phyloP scores from a whole-genome alignment of 2,329 filamentous ascomycete species.

The Pyrenophora tritici-repentis region DNA sequence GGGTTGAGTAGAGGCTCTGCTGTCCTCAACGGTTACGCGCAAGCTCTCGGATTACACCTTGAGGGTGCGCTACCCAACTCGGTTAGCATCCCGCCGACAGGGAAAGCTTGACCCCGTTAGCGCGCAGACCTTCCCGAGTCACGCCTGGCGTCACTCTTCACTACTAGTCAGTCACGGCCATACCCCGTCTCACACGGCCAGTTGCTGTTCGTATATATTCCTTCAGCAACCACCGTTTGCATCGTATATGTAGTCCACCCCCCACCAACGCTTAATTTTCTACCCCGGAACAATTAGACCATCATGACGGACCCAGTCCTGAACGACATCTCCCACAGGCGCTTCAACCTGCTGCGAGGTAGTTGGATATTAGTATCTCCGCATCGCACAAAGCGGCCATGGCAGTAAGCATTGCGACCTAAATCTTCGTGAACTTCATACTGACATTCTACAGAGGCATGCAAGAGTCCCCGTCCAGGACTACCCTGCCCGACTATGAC shows the following conservation, averaged over 20 bases:
- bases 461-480: conserved; percentile 54
- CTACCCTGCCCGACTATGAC: conserved; percentile 75
- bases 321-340: conserved; percentile 90
- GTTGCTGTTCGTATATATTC: conserved; percentile 21
- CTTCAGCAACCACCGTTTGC: conserved; percentile 3
- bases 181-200: too few relatives aligned
- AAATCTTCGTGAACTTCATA: not conserved
- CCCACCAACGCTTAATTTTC: conserved; percentile 7
- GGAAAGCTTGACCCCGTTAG: conserved; percentile 27
- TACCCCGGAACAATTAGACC: conserved; percentile 11
- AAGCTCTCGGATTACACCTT: conserved; percentile 14
- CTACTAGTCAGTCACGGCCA: conserved; percentile 18
- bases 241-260: not conserved
- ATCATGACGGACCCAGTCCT: conserved; percentile 61
- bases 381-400: conserved; percentile 93
- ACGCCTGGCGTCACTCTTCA: conserved; percentile 30
- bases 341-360: conserved; percentile 88
- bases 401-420: conserved; percentile 73
- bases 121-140: conserved; percentile 18
- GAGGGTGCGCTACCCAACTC: conserved; percentile 26
- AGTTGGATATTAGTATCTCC: conserved; percentile 95
- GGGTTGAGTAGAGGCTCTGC: conserved; percentile 40
- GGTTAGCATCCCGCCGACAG: conserved; percentile 32
- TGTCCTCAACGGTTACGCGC: conserved; percentile 23
- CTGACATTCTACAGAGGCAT: conserved; percentile 48